A percentile compares a stretch with the other conserved stretches of the same genome.
Conservation (phyloP, 441 rosid species). For the Gossypium davidsonii region DNA sequence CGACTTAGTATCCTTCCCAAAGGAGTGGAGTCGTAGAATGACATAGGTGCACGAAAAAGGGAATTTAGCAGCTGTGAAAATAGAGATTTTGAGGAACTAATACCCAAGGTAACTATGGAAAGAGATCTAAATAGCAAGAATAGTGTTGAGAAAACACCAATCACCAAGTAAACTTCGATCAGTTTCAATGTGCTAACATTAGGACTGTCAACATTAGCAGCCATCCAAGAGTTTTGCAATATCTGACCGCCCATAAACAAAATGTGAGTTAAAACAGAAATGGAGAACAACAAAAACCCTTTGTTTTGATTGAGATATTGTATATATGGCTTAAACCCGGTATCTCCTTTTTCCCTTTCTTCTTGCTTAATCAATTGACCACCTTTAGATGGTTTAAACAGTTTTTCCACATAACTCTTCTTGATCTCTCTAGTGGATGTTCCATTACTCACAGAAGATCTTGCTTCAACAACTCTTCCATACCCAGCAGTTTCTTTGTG, state of each 20-base stretch:
- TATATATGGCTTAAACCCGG: slow-evolving; percentile 65
- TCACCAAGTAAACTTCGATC: slow-evolving; percentile 65
- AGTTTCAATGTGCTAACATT: slow-evolving; percentile 54
- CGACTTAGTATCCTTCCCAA: slow-evolving; percentile 92
- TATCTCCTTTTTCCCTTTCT: slow-evolving; percentile 79
- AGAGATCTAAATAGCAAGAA: slow-evolving; percentile 53
- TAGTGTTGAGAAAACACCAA: slow-evolving; percentile 45
- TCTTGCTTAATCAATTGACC: slow-evolving; percentile 76
- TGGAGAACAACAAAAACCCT: slow-evolving; percentile 63
- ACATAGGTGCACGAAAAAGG: slow-evolving; percentile 88
- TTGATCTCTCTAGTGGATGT: slow-evolving; percentile 46
- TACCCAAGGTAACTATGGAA: slow-evolving; percentile 45
- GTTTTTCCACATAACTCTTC: slow-evolving; percentile 37
- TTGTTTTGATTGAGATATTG: slow-evolving; percentile 70
- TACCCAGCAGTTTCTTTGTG: slow-evolving; percentile 92
- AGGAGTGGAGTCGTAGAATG: slow-evolving; percentile 89
- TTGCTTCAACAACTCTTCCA: slow-evolving; percentile 41
- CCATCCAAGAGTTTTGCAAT: slow-evolving; percentile 87
- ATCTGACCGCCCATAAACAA: slow-evolving; percentile 55
- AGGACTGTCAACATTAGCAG: slow-evolving; percentile 77
- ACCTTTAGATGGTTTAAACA: slow-evolving; percentile 38
- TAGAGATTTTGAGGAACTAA: slow-evolving; percentile 62
- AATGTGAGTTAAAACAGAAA: slow-evolving; percentile 44
- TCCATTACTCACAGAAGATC: slow-evolving; percentile 24
- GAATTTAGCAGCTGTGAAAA: slow-evolving; percentile 78